phyloP scores from a whole-genome alignment of 106 monocot genomes.

The Dendrobium chrysotoxum region DNA sequence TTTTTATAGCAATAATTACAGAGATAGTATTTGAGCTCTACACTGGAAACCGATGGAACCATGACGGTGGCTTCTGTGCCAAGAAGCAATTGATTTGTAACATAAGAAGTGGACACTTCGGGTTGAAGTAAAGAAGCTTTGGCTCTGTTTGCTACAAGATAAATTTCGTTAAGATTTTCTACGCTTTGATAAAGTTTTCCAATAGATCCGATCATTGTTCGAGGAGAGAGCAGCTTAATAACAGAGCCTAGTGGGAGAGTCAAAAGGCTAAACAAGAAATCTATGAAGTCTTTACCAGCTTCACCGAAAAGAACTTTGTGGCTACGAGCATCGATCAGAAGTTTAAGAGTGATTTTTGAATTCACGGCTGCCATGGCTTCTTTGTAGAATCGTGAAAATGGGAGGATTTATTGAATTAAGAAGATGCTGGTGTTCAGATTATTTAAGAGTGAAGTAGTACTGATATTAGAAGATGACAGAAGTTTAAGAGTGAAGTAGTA shows the following conservation, averaged over 20 bases:
- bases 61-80: too few relatives aligned
- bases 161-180: slow-evolving; percentile 5
- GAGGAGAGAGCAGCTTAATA: slow-evolving; percentile 10
- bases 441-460: too few relatives aligned
- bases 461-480: too few relatives aligned
- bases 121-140: too few relatives aligned
- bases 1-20: too few relatives aligned
- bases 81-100: too few relatives aligned
- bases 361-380: background rate
- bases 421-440: too few relatives aligned
- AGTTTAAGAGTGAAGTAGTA: too few relatives aligned
- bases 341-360: slow-evolving; percentile 8
- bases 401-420: background rate
- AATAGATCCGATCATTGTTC: slow-evolving; percentile 5
- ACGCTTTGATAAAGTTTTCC: slow-evolving; percentile 10
- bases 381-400: background rate
- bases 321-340: slow-evolving; percentile 18
- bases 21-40: too few relatives aligned
- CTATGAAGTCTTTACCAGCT: slow-evolving; percentile 22
- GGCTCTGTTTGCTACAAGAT: background rate
- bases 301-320: slow-evolving; percentile 18
- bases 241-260: slow-evolving; percentile 23
- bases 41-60: too few relatives aligned
- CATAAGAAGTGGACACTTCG: too few relatives aligned
- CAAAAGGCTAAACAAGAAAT: slow-evolving; percentile 29